A percentile compares a stretch with the other conserved stretches of the same genome.
Evolutionary conservation across 1,284 basidiomycete genomes (phyloP).

Genomic region (Irpex sp.): DNA sequence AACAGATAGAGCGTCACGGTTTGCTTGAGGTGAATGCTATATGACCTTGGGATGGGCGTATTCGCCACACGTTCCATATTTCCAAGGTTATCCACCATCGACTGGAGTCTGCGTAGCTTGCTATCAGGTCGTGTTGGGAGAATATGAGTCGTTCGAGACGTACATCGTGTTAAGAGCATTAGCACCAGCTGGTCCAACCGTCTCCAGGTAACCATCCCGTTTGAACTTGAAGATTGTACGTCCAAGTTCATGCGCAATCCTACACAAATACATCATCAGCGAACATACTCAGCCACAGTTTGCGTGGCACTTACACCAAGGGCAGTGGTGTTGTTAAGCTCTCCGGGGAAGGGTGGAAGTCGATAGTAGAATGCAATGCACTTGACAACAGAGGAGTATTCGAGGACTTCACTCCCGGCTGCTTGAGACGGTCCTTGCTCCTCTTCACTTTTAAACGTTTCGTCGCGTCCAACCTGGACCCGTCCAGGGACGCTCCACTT

Average conservation of each 20-base stretch:
- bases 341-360: slow-evolving; percentile 53
- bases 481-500: background rate
- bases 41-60: slow-evolving; percentile 74
- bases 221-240: slow-evolving; percentile 68
- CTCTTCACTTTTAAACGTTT: slow-evolving; percentile 62
- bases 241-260: slow-evolving; percentile 76
- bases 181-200: slow-evolving; percentile 78
- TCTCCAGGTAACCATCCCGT: slow-evolving; percentile 74
- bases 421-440: slow-evolving; percentile 46
- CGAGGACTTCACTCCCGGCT: slow-evolving; percentile 22
- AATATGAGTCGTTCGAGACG: background rate
- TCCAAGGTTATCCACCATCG: slow-evolving; percentile 80
- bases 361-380: slow-evolving; percentile 47
- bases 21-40: slow-evolving; percentile 90
- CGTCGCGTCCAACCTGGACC: slow-evolving; percentile 49
- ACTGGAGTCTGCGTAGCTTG: slow-evolving; percentile 47
- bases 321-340: slow-evolving; percentile 63
- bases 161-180: slow-evolving; percentile 67
- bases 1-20: slow-evolving; percentile 87
- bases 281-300: slow-evolving; percentile 9
- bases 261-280: slow-evolving; percentile 25
- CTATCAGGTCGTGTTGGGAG: background rate
- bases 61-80: slow-evolving; percentile 84
- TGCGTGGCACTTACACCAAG: slow-evolving; percentile 47
- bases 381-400: slow-evolving; percentile 52